Percentiles rank a stretch among this genome's conserved stretches.
These are phyloP conservation scores for Pleurostoma richardsiae DNA, from an alignment of 2,329 filamentous ascomycete genomes.

Conservation along the genomic window DNA sequence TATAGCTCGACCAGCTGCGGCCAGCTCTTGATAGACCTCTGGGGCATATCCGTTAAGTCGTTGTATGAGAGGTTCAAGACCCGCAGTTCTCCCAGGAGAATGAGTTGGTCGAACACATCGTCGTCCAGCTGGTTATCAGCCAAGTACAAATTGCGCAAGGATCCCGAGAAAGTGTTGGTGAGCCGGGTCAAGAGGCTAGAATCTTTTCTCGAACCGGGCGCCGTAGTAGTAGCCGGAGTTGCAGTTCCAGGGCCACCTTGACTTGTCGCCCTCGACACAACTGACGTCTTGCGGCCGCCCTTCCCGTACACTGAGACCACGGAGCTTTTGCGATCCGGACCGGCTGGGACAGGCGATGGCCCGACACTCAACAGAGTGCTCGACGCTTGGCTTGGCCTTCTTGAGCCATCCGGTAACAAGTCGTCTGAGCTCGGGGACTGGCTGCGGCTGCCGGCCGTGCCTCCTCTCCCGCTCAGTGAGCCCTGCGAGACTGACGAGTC, in stretches of 20 bases:
- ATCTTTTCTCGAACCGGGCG: conserved; percentile 68
- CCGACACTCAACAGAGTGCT: conserved; percentile 71
- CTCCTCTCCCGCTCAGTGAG: conserved; percentile 26
- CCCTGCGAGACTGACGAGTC: conserved; percentile 29
- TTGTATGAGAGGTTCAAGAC: conserved; percentile 95
- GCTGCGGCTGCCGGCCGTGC: conserved; percentile 36
- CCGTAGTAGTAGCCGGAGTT: conserved; percentile 44
- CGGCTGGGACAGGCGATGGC: conserved; percentile 60
- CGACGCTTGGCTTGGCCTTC: conserved; percentile 82
- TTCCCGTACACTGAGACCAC: conserved; percentile 76
- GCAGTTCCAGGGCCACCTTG: conserved; percentile 29
- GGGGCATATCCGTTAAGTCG: conserved; percentile 85
- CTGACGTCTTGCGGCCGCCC: conserved; percentile 78
- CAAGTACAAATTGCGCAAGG: conserved; percentile 76
- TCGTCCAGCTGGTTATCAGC: conserved; percentile 94
- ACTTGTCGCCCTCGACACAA: conserved; percentile 60
- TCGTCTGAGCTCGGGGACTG: conserved; percentile 74
- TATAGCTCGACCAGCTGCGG: conserved; percentile 87
- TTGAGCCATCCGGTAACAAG: conserved; percentile 48
- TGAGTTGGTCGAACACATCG: conserved; percentile 90
- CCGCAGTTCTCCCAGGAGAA: conserved; percentile 74
- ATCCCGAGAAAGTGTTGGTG: conserved; percentile 81
- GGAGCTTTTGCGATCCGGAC: conserved; percentile 70
- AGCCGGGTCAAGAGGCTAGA: conserved; percentile 78
- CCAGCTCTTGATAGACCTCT: conserved; percentile 84